Evolutionary conservation across 2,329 filamentous ascomycete species (phyloP).

Genomic region (Sordariomycetes sp.): DNA sequence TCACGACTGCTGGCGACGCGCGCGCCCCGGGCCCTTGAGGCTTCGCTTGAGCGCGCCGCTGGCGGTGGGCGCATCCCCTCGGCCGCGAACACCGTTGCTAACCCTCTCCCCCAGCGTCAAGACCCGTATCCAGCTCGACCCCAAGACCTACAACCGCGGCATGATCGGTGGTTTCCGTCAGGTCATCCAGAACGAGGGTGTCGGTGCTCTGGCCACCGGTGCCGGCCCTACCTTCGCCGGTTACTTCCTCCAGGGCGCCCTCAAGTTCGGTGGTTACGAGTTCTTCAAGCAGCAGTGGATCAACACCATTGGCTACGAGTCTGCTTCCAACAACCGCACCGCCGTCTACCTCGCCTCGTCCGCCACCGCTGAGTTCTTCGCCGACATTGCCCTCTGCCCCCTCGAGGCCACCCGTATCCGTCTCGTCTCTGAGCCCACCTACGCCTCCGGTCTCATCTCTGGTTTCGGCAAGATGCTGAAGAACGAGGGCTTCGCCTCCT

Average conservation of each 20-base stretch:
- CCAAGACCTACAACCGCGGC: conserved; percentile 78
- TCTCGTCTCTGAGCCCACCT: conserved; percentile 81
- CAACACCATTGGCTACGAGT: conserved; percentile 69
- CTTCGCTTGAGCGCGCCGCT: background rate
- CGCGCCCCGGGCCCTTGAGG: background rate
- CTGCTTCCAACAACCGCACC: conserved; percentile 68
- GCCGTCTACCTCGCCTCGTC: conserved; percentile 70
- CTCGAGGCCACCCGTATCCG: conserved; percentile 90
- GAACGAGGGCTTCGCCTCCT: conserved; percentile 74
- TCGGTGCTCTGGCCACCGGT: conserved; percentile 77
- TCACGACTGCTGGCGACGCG: background rate
- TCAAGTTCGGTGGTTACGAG: conserved; percentile 94
- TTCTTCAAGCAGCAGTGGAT: conserved; percentile 93
- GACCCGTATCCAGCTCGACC: conserved; percentile 91
- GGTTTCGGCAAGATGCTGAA: conserved; percentile 78
- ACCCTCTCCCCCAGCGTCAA: conserved; percentile 59
- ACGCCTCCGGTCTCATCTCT: conserved; percentile 68
- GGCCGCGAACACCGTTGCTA: conserved; percentile 6
- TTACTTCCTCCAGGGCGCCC: conserved; percentile 89
- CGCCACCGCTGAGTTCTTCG: conserved; percentile 58
- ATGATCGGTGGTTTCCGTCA: conserved; percentile 80
- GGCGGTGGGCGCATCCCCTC: background rate
- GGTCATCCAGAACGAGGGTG: conserved; percentile 76
- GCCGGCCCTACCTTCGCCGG: conserved; percentile 77
- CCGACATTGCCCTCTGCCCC: conserved; percentile 78